These are phyloP conservation scores for Monosporozyma servazzii DNA, from an alignment of 805 yeast species.

Conservation along the genomic window DNA sequence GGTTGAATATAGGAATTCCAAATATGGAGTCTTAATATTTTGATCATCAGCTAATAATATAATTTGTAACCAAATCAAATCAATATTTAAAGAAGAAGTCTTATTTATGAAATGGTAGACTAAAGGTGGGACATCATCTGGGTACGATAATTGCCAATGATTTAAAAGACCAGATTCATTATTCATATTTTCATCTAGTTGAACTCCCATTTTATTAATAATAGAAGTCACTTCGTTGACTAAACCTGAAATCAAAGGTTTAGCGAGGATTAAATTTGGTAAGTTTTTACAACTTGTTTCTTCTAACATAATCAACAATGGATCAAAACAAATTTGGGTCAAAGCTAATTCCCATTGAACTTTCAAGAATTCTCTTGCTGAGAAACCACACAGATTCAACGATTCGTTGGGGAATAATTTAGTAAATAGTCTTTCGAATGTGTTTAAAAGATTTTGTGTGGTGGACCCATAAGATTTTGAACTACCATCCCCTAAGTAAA, in stretches of 20 bases:
- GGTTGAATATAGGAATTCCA: constrained; percentile 77
- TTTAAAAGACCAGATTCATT: constrained; percentile 51
- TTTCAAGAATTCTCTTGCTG: constrained; percentile 44
- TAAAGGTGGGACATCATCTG: constrained; percentile 45
- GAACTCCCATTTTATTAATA: constrained; percentile 68
- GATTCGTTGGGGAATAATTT: constrained; percentile 28
- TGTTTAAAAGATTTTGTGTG: constrained; percentile 15
- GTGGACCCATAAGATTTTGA: constrained; percentile 14
- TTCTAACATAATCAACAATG: constrained; percentile 67
- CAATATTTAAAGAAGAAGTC: constrained; percentile 51
- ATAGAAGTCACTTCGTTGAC: constrained; percentile 66
- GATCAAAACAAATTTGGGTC: constrained; percentile 69
- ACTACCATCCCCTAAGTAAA: constrained; percentile 35
- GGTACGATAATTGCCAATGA: constrained; percentile 40
- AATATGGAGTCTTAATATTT: constrained; percentile 78
- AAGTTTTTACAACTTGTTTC: constrained; percentile 52
- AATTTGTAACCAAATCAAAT: constrained; percentile 73
- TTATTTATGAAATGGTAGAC: constrained; percentile 58
- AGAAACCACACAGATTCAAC: constrained; percentile 31
- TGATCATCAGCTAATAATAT: constrained; percentile 84
- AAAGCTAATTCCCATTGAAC: constrained; percentile 83
- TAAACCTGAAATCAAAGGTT: constrained; percentile 76
- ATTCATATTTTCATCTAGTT: constrained; percentile 55
- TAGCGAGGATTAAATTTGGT: constrained; percentile 62
- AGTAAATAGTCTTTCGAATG: constrained; percentile 26